Evolutionary conservation across 495 filamentous ascomycete species (phyloP).

Genomic region (Cetradonia linearis): DNA sequence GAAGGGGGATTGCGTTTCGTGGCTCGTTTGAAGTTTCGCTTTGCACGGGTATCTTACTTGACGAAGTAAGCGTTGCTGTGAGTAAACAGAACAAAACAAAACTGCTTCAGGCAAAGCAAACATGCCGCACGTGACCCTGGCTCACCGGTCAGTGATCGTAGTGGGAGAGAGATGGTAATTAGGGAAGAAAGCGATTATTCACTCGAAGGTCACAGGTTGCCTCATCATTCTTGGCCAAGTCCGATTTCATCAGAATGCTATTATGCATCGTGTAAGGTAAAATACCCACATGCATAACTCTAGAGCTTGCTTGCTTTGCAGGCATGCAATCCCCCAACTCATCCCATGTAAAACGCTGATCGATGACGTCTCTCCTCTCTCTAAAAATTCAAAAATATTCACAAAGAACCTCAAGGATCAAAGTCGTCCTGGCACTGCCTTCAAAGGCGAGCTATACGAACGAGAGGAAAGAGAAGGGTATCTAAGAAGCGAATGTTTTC

Average conservation of each 20-base stretch:
- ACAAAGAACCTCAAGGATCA: slow-evolving; percentile 6
- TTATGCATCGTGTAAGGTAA: background rate
- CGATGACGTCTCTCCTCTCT: slow-evolving; percentile 2
- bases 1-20: too few relatives aligned
- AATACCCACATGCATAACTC: slow-evolving; percentile 6
- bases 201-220: background rate
- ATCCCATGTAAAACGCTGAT: background rate
- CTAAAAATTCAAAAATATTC: background rate
- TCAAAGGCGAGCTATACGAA: slow-evolving; percentile 4
- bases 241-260: slow-evolving; percentile 6
- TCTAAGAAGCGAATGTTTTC: slow-evolving; percentile 18
- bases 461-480: slow-evolving; percentile 18
- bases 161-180: too few relatives aligned
- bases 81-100: too few relatives aligned
- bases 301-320: slow-evolving; percentile 10
- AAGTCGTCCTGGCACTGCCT: slow-evolving; percentile 10
- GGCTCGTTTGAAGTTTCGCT: too few relatives aligned
- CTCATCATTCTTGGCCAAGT: background rate
- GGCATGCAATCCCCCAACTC: background rate
- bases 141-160: too few relatives aligned
- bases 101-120: too few relatives aligned
- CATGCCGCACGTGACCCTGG: too few relatives aligned
- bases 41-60: too few relatives aligned
- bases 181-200: too few relatives aligned
- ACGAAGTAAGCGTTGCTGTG: too few relatives aligned